Percentiles rank a stretch among this genome's conserved stretches.
Conservation (phyloP, 179 eudicot species). For the Gypsophila paniculata region DNA sequence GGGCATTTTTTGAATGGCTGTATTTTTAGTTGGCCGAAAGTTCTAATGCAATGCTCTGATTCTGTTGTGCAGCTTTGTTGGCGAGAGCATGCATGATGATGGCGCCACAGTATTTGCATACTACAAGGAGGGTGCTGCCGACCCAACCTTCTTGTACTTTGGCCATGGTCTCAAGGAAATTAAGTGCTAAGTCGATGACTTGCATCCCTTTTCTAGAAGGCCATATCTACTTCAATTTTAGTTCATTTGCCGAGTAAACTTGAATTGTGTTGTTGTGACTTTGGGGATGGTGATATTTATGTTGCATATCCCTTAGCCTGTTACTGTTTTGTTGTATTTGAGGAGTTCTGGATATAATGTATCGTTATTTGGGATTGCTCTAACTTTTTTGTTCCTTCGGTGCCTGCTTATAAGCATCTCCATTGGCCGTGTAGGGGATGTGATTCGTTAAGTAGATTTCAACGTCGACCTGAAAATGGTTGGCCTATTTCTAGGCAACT, state of each 20-base stretch:
- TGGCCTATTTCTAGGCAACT: too few species aligned
- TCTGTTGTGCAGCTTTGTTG: constrained; percentile 33
- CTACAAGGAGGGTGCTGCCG: constrained; percentile 46
- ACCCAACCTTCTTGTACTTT: constrained; percentile 46
- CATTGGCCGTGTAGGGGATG: too few species aligned
- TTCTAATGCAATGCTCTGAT: constrained; percentile 8
- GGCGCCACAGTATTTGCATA: constrained; percentile 35
- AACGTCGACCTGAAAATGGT: too few species aligned
- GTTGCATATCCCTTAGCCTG: background rate
- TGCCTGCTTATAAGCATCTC: too few species aligned
- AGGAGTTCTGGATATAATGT: constrained; percentile 15
- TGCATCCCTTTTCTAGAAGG: background rate
- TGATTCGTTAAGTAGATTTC: too few species aligned
- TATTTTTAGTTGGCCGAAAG: background rate
- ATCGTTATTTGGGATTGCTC: too few species aligned
- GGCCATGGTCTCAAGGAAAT: constrained; percentile 41
- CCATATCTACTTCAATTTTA: background rate
- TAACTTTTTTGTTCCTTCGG: too few species aligned
- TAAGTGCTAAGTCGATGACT: constrained; percentile 33
- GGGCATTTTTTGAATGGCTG: too few species aligned
- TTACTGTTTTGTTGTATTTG: constrained; percentile 12
- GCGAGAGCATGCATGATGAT: constrained; percentile 46
- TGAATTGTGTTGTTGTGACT: background rate
- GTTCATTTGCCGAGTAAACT: background rate
- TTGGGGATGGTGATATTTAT: constrained; percentile 12